Evolutionary conservation across 208 protist genomes (phyloP), one percentile per base, ranked within the genome.

Genomic region (Wallacemonas sp.): DNA sequence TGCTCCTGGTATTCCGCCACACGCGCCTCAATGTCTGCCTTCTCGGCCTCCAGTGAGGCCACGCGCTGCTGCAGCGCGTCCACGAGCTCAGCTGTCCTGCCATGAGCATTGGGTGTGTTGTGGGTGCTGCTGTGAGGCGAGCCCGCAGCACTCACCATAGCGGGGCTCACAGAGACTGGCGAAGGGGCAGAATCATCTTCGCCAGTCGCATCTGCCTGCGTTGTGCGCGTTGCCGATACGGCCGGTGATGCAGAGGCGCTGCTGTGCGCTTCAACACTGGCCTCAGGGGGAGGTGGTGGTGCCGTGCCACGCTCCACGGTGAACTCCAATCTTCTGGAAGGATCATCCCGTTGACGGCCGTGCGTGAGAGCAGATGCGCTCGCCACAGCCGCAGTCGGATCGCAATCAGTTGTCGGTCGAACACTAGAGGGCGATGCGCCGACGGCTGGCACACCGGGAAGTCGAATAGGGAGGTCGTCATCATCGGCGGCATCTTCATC

Each of bases 1-100:
- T 90, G 59, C 17, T 74, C 70, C 47, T 84, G 66, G 49, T 87
- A 90, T 1, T 3, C 34, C 15, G 46, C 19, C 2, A 85, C 62
- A 14, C 72, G 66, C 8, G 5, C 12, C n/a, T 68, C 30, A 53
- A 84, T 47, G 14, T 79, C 64, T 11, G 31, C 31, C 39, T 83
- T 84, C 14, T 77, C 72, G 22, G 31, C 64, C 31, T 76, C 64
- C 12, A 83, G 30, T 27, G 21, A 17, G 8, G 31, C 63, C 9
- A 80, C 26, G 9, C 60, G 77, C 46, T 62, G 21, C 53, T 72
- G 34, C 14, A 80, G 54, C n/a, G n/a, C n/a, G n/a, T n/a, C n/a
- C n/a, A n/a, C n/a, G n/a, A n/a, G n/a, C n/a, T n/a, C n/a, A n/a
- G n/a, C n/a, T n/a, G n/a, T n/a, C n/a, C n/a, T n/a, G n/a, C n/a